A percentile compares a stretch with the other conserved stretches of the same genome.
phyloP scores from a whole-genome alignment of 768 basidiomycete genomes.

The Termitomyces sp. region DNA sequence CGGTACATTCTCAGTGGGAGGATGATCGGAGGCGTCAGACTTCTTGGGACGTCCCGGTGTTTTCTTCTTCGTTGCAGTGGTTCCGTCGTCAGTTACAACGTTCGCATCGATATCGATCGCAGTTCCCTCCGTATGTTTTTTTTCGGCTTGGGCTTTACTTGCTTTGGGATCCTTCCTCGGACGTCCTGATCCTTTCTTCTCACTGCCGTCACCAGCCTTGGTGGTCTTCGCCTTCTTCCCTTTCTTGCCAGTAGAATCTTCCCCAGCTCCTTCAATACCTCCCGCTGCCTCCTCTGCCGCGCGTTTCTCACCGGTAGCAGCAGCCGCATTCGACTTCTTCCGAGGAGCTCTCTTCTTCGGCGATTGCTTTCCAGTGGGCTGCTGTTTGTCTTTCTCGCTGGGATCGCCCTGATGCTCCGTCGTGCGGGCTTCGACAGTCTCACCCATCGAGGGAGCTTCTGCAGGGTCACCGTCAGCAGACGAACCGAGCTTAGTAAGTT shows the following conservation, averaged over 20 bases:
- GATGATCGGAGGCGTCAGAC: constrained; percentile 3
- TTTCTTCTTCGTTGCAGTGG: constrained; percentile 3
- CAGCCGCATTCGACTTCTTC: constrained; percentile 9
- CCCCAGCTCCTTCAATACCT: constrained; percentile 6
- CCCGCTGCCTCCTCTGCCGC: constrained; percentile 4
- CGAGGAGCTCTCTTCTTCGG: constrained; percentile 8
- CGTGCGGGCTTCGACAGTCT: background rate
- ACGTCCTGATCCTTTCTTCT: constrained; percentile 14
- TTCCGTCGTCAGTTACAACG: background rate
- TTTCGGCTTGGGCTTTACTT: background rate
- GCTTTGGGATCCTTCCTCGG: constrained; percentile 13
- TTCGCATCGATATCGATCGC: background rate
- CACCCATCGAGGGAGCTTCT: background rate
- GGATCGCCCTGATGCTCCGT: background rate
- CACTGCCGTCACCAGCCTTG: background rate
- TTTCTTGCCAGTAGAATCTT: constrained; percentile 16
- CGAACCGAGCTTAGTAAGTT: constrained; percentile 16
- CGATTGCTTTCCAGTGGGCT: background rate
- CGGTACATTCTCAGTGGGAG: background rate
- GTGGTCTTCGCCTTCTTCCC: constrained; percentile 19
- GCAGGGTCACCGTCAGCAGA: background rate
- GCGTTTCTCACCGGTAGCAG: constrained; percentile 9
- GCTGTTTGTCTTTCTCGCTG: background rate
- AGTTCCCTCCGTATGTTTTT: background rate
- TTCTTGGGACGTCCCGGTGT: constrained; percentile 7